Percentiles rank a stretch among this genome's conserved stretches.
Evolutionary conservation across 768 basidiomycete genomes (phyloP).

Genomic region (Pleurotus ostreatus): DNA sequence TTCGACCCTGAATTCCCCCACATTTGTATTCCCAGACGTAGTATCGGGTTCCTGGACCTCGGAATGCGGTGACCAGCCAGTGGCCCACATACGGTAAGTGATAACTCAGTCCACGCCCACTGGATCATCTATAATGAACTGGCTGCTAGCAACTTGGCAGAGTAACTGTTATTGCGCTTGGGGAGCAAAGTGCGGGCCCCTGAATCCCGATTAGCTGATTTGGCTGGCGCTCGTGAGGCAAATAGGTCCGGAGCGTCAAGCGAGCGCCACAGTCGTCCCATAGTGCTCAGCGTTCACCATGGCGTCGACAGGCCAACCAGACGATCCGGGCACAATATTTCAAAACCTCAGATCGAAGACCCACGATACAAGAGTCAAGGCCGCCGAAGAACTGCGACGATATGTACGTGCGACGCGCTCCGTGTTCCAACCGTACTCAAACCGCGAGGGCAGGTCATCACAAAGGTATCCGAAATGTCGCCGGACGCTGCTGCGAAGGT

Average conservation of each 20-base stretch:
- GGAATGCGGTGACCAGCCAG: no score
- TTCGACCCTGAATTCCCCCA: no score
- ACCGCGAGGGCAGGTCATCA: constrained; percentile 50
- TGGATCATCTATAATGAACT: no score
- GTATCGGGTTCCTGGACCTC: no score
- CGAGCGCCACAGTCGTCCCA: neutral
- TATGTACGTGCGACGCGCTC: constrained; percentile 48
- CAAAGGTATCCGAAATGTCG: constrained; percentile 73
- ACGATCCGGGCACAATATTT: constrained; percentile 65
- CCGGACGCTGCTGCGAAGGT: constrained; percentile 76
- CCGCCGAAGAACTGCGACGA: constrained; percentile 68
- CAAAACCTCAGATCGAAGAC: constrained; percentile 59
- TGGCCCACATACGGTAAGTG: no score
- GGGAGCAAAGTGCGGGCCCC: no score
- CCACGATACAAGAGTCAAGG: constrained; percentile 59
- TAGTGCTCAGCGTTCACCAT: constrained; percentile 57
- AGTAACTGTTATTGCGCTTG: no score
- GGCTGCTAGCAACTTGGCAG: no score
- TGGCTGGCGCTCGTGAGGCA: neutral
- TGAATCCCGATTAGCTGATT: neutral
- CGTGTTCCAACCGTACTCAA: constrained; percentile 10
- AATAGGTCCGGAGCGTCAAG: neutral
- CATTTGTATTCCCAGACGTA: no score
- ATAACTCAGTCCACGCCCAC: no score
- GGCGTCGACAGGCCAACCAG: constrained; percentile 61